Evolutionary conservation across 768 basidiomycete species (phyloP).

Genomic region (Suillus weaverae): DNA sequence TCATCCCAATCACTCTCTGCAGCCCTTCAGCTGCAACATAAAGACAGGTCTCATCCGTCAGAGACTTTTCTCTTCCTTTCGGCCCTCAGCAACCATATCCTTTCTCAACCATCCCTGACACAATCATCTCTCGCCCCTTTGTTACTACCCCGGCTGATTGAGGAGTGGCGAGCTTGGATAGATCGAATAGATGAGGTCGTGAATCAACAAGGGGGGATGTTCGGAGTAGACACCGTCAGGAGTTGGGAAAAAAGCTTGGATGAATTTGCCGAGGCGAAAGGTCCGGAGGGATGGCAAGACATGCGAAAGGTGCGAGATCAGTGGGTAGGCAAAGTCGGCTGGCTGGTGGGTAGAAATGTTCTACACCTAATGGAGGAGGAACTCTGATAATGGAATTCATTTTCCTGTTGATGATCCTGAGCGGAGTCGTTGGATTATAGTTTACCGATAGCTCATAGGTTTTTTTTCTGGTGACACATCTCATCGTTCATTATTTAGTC

Average conservation of each 20-base stretch:
- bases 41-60: constrained; percentile 66
- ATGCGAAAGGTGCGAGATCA: constrained; percentile 54
- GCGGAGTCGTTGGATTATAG: constrained; percentile 7
- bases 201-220: constrained; percentile 77
- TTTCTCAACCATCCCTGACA: constrained; percentile 66
- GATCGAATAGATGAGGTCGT: constrained; percentile 66
- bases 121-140: constrained; percentile 57
- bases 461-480: not conserved
- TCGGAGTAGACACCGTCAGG: constrained; percentile 66
- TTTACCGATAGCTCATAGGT: not conserved
- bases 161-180: constrained; percentile 83
- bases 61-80: constrained; percentile 76
- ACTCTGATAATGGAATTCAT: constrained; percentile 13
- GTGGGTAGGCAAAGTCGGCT: constrained; percentile 77
- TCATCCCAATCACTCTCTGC: constrained; percentile 43
- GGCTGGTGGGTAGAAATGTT: constrained; percentile 59
- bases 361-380: constrained; percentile 34
- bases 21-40: constrained; percentile 51
- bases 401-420: constrained; percentile 6
- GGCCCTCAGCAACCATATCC: constrained; percentile 64
- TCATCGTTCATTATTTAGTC: constrained; percentile 5
- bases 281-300: constrained; percentile 38
- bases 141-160: constrained; percentile 60
- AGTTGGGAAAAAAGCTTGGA: constrained; percentile 73
- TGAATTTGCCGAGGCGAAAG: constrained; percentile 57